Evolutionary conservation across 1,139 yeast species (phyloP), one percentile per base, ranked within the genome.

Genomic region (Suhomyces kunorum): DNA sequence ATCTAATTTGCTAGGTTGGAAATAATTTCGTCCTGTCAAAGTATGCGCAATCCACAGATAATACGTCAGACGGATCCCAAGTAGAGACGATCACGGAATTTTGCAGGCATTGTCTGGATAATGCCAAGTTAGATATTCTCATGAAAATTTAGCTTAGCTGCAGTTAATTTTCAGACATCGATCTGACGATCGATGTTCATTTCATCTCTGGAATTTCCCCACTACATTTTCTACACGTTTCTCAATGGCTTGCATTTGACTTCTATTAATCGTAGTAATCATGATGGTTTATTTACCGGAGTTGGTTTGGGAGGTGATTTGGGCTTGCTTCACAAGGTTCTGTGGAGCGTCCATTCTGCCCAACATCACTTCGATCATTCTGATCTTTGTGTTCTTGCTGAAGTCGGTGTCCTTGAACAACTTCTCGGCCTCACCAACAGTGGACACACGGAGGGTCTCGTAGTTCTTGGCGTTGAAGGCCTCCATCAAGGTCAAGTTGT

Each of bases 271-370:
- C 11, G 24, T 11, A 11, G 24, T 20, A 20, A 3, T 20, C 24
- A n/a, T 20, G n/a, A 20, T 20, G 24, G 24, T 11, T 23, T 27
- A 36, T 12, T 45, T 55, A 45, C 61, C 60, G 36, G 74, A 61
- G 61, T 87, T 86, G 50, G 78, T 75, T 56, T 76, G 67, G 51
- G 87, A 90, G 29, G 94, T 81, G 59, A 85, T 71, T 66, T 83
- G 78, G 38, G 59, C 59, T 34, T 53, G 60, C 46, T 47, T 49
- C 24, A 67, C 71, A 69, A 87, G 79, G 60, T 80, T 78, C 42
- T 67, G 68, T 48, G 95, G 94, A 43, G 95, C 95, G 66, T 87
- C 95, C 81, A 86, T 75, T 58, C 75, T 80, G 47, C 84, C 87
- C 58, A 87, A 73, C 81, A 85, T 80, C 44, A 87, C 76, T 70